Evolutionary conservation across 257 asterid species (phyloP), one percentile per base, ranked within the genome.

Genomic region (Coffea canephora): DNA sequence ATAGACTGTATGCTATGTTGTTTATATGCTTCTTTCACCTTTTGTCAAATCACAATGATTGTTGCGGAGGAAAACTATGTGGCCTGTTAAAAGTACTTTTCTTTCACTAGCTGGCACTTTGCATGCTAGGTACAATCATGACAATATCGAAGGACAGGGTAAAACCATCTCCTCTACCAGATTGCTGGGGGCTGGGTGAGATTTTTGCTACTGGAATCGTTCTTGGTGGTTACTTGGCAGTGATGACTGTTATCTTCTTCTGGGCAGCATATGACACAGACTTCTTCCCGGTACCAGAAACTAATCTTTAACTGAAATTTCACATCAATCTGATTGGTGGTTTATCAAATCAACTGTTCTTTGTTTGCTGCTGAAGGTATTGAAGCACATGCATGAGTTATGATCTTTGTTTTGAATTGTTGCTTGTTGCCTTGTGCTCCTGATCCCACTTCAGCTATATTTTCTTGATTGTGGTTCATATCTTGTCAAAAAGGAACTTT

Each of bases 111-210:
- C 43, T 39, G 43, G 43, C 43, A 39, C 43, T 39, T 39, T 39
- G 43, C 43, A 39, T 39, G 43, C 43, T 2, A 95, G 90, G 93
- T 73, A 89, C 93, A 74, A 87, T 89, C 78, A 89, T 89, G 93
- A 89, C 93, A 74, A 89, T 89, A 72, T 87, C 93, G 9, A 89
- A 89, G 66, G 93, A 89, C 82, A 89, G 82, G 72, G 91, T 89
- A 79, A 76, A 69, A 73, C 93, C 93, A 6, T 87, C 93, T 15
- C 91, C 93, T 43, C 65, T 87, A 84, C 93, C 93, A 8, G 93
- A 89, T 69, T 87, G 91, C 1, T 89, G 93, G 93, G 87, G 87
- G 79, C 87, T 89, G 75, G 83, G 65, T 6, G 93, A 89, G 68
- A 87, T 89, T 34, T 89, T 89, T 48, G 89, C 90, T 52, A 89